Base-by-base conservation (phyloP, 2,329 filamentous ascomycete genomes). In the Pestalotiopsis sp. region DNA sequence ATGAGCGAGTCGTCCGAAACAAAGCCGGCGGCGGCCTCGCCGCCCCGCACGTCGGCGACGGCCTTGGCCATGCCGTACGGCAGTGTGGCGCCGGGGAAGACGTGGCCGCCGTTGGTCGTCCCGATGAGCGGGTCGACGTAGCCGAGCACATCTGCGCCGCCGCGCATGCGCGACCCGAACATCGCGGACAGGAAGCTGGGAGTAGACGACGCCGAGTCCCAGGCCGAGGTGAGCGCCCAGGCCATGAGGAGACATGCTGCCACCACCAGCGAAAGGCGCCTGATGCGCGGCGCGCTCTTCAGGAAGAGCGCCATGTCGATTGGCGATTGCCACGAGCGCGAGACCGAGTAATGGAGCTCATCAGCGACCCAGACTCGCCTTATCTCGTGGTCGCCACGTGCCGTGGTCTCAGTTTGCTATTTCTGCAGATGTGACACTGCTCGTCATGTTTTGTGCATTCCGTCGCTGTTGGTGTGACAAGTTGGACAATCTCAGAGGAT, bases 11-110 rank as follows among this genome's bases (percentile, higher is more conserved):
- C 69, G 67, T 79, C 78, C 4, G 74, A 79, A 9, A 78, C 77
- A 56, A 77, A 79, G 14, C 78, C 78, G n/a, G 75, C 76, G 2
- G 77, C 76, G 23, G 70, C 72, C 67, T 79, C 78, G 6, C 66
- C 75, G 39, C 74, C 77, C 17, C 70, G 70, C 14, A 71, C 71
- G 52, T 79, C 78, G 17, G 77, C 77, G 38, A 78, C 78, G 14
- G 77, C 74, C 67, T 79, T 79, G 7, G 77, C 78, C 78, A 79
- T 79, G 68, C 77, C 78, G 63, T 78, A 79, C 25, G 78, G 77
- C 66, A 79, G 65, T 17, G 75, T 79, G 23, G 78, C 77, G 2
- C 78, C 78, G 0, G 78, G 76, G 66, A 79, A 79, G 7, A 79
- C 77, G 73, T 79, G 78, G 13, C 77, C 76, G 70, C 76, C 76